These are phyloP conservation scores for Pythium pyrilobum DNA, from an alignment of 352 stramenopile genomes.

Conservation along the genomic window DNA sequence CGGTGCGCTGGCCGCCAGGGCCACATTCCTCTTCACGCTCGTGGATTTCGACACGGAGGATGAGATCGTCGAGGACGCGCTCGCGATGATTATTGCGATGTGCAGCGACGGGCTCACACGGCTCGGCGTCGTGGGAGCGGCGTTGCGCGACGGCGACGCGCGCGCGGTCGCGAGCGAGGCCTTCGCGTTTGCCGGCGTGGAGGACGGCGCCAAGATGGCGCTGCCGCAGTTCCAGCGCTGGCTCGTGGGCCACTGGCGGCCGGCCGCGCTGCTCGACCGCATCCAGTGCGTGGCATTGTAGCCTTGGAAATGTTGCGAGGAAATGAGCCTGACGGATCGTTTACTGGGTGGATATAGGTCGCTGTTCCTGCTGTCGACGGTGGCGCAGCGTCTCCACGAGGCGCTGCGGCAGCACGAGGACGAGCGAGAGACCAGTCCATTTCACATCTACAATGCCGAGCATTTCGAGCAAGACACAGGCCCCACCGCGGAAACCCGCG, in stretches of 20 bases:
- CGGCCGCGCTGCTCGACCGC: constrained; percentile 43
- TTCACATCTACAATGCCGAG: constrained; percentile 26
- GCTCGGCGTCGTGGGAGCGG: constrained; percentile 22
- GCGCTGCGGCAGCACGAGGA: constrained; percentile 19
- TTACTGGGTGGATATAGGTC: constrained; percentile 19
- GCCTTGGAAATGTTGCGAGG: neutral
- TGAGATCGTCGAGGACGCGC: constrained; percentile 64
- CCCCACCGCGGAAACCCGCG: constrained; percentile 14
- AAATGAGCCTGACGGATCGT: neutral
- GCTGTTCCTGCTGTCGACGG: constrained; percentile 35
- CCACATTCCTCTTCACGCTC: constrained; percentile 54
- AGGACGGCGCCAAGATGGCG: constrained; percentile 68
- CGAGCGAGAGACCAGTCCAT: constrained; percentile 8
- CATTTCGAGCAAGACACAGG: constrained; percentile 23
- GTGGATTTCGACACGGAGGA: constrained; percentile 73
- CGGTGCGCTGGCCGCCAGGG: constrained; percentile 44
- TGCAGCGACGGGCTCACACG: constrained; percentile 39
- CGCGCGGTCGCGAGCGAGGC: constrained; percentile 57
- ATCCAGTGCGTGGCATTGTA: constrained; percentile 25
- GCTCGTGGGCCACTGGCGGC: constrained; percentile 60
- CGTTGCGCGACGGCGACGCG: constrained; percentile 38
- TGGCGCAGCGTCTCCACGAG: constrained; percentile 27
- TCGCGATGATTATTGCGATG: constrained; percentile 56
- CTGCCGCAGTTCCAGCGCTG: constrained; percentile 57
- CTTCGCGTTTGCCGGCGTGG: constrained; percentile 55